Conservation (phyloP, 1,284 basidiomycete species). For the Cryptococcus wingfieldii region DNA sequence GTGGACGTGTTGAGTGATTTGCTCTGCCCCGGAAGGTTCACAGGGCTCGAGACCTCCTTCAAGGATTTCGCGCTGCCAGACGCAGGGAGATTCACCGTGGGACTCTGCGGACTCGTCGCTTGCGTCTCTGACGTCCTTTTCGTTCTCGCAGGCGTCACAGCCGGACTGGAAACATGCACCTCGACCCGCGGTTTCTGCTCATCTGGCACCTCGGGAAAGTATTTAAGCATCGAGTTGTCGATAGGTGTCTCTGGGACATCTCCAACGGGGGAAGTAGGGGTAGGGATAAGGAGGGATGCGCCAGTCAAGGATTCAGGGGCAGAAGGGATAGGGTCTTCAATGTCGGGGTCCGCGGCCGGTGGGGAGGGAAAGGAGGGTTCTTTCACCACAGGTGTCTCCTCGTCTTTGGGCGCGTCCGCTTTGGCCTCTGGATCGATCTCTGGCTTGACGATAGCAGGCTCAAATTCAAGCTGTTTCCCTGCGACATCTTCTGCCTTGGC, state of each 20-base stretch:
- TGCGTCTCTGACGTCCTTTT: not conserved
- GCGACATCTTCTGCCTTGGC: not conserved
- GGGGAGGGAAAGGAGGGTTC: conserved; percentile 23
- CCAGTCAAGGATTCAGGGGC: not conserved
- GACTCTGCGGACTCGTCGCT: not conserved
- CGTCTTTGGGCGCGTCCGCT: not conserved
- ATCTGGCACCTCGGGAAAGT: conserved; percentile 43
- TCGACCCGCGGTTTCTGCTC: conserved; percentile 41
- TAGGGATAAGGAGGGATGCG: not conserved
- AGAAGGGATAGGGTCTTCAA: conserved; percentile 11
- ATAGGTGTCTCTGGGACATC: conserved; percentile 20
- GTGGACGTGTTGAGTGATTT: conserved; percentile 2
- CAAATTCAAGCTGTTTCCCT: conserved; percentile 37
- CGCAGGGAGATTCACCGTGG: not conserved
- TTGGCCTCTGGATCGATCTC: not conserved
- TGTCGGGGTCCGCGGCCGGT: conserved; percentile 21
- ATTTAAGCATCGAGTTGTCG: conserved; percentile 23
- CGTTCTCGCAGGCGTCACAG: conserved; percentile 12
- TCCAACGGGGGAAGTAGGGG: not conserved
- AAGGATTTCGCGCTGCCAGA: not conserved
- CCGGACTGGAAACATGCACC: conserved; percentile 37
- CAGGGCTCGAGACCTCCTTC: not conserved
- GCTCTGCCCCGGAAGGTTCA: conserved; percentile 9
- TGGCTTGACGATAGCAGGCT: conserved; percentile 34
- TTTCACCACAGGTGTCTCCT: conserved; percentile 3